phyloP scores from a whole-genome alignment of 148 eudicot genomes.

The Rhododendron griersonianum region DNA sequence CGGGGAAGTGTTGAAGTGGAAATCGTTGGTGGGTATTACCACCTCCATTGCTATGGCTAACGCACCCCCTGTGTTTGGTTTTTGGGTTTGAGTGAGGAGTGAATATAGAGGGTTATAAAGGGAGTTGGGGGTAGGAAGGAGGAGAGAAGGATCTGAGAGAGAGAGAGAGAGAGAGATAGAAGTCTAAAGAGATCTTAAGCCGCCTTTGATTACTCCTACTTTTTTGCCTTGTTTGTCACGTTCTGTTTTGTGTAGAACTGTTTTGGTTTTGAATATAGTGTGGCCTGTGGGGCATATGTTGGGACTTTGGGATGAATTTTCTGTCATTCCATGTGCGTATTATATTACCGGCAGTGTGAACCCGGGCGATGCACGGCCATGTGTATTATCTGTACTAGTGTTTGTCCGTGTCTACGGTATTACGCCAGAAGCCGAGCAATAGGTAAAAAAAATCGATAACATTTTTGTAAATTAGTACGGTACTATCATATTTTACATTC shows the following conservation, averaged over 20 bases:
- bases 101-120: not conserved
- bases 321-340: too few relatives aligned
- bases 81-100: not conserved
- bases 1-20: slow-evolving; percentile 30
- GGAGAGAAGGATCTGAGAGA: slow-evolving; percentile 2
- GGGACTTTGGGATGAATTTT: not conserved
- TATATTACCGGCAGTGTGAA: too few relatives aligned
- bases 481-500: too few relatives aligned
- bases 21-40: slow-evolving; percentile 24
- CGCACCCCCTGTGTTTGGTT: not conserved
- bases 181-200: slow-evolving; percentile 7
- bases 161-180: not conserved
- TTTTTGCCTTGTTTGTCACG: not conserved
- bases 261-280: not conserved
- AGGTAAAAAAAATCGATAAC: too few relatives aligned
- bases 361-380: too few relatives aligned
- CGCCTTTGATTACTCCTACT: slow-evolving; percentile 28
- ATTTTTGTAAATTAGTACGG: too few relatives aligned
- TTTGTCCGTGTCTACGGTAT: too few relatives aligned
- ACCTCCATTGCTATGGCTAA: slow-evolving; percentile 26
- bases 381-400: too few relatives aligned
- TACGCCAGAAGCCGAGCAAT: too few relatives aligned
- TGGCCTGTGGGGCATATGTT: not conserved
- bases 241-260: not conserved
- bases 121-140: not conserved